A percentile compares a stretch with the other conserved stretches of the same genome.
These are phyloP conservation scores for Dactylellina cionopaga DNA, from an alignment of 2,329 filamentous ascomycete species.

Conservation along the genomic window DNA sequence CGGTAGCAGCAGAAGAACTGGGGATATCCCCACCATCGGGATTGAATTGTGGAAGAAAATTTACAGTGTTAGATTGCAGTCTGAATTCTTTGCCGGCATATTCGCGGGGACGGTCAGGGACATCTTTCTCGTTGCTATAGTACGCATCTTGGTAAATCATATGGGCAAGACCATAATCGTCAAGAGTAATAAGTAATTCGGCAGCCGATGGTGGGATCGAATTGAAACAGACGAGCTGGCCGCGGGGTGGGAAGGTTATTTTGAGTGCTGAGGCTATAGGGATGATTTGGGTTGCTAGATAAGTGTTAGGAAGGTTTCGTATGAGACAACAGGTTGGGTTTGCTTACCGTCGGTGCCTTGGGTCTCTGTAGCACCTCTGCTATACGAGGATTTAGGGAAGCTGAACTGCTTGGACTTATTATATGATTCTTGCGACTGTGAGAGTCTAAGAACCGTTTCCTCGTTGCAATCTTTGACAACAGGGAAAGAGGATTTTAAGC, in stretches of 20 bases:
- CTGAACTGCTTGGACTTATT: constrained; percentile 21
- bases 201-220: constrained; percentile 53
- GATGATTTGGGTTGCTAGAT: constrained; percentile 16
- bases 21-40: constrained; percentile 64
- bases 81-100: constrained; percentile 90
- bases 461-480: constrained; percentile 81
- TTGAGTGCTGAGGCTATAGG: constrained; percentile 5
- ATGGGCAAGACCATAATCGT: constrained; percentile 69
- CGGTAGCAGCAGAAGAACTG: constrained; percentile 63
- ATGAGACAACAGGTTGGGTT: not conserved
- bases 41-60: constrained; percentile 83
- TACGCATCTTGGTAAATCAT: constrained; percentile 85
- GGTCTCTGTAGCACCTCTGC: constrained; percentile 31
- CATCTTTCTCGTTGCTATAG: constrained; percentile 84
- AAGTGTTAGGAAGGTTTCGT: not conserved
- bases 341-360: constrained; percentile 26
- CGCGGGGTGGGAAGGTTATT: constrained; percentile 19
- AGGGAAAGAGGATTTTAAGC: constrained; percentile 67
- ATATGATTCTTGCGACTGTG: constrained; percentile 31
- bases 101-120: constrained; percentile 78
- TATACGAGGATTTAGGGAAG: constrained; percentile 32
- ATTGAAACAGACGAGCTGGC: constrained; percentile 32
- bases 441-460: constrained; percentile 30
- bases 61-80: constrained; percentile 77
- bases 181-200: constrained; percentile 69